phyloP scores from a whole-genome alignment of 1,284 basidiomycete species.

The Trichosporon inkin region DNA sequence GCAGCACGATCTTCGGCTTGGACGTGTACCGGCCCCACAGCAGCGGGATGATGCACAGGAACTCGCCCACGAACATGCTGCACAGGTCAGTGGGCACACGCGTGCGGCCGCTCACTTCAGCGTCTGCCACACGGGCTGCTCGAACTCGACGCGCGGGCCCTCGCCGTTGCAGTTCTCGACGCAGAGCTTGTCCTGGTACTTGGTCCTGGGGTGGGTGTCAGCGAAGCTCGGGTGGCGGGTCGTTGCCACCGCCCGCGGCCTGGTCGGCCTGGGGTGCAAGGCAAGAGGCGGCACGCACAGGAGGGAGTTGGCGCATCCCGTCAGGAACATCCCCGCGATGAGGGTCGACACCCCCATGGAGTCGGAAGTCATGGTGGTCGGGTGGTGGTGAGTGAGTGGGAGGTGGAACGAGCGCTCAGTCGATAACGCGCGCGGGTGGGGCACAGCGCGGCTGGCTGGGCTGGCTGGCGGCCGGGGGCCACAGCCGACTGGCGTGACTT shows the following conservation, averaged over 20 bases:
- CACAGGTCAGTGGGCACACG: neutral
- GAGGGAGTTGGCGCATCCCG: slow-evolving; percentile 52
- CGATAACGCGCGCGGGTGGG: neutral
- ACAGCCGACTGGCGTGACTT: no score
- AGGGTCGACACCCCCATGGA: slow-evolving; percentile 30
- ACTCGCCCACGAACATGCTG: slow-evolving; percentile 72
- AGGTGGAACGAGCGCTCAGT: neutral
- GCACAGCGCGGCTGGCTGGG: neutral
- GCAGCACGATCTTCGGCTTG: slow-evolving; percentile 13
- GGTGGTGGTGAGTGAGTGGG: neutral
- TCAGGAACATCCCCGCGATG: slow-evolving; percentile 54
- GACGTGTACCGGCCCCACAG: slow-evolving; percentile 55
- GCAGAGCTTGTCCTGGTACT: slow-evolving; percentile 76
- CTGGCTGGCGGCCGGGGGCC: no score
- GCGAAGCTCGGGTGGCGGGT: neutral
- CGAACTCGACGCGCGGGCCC: slow-evolving; percentile 64
- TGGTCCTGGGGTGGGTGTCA: slow-evolving; percentile 30
- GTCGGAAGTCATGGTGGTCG: slow-evolving; percentile 11
- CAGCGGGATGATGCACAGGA: slow-evolving; percentile 83
- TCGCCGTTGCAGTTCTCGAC: slow-evolving; percentile 71
- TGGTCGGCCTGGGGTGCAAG: no score
- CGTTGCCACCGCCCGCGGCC: neutral
- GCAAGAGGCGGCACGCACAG: slow-evolving; percentile 34
- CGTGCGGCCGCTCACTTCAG: slow-evolving; percentile 65
- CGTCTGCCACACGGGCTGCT: slow-evolving; percentile 85